Base-by-base conservation (phyloP, 306 rosid genomes). In the Prunus mira region DNA sequence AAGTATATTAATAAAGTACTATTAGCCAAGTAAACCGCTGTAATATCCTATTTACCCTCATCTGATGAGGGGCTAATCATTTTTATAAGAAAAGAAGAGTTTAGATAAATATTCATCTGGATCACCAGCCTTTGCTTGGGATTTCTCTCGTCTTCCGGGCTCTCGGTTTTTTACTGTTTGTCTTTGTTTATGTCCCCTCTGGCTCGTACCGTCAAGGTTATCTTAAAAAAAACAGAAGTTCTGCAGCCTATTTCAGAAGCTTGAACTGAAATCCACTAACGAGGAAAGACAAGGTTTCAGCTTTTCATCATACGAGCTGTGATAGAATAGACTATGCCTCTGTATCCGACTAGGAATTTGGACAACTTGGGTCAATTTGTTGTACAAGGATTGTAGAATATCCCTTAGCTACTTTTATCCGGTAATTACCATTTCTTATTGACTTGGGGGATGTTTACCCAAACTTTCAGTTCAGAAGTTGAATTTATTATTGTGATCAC, bases 251-350 rank as follows among this genome's bases (percentile, higher is more conserved):
- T 30, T 30, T 30, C 34, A 30, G 34, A 30, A 30, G 34, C 96
- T 95, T 43, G 99, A 92, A 86, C 82, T 95, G 82, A 92, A 90
- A 84, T 88, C 96, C 41, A 89, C 96, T 6, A 92, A 92, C 41
- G 96, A 92, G 80, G 97, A 89, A 68, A 87, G 97, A 83, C 80
- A 71, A 2, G 97, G 97, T 77, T 92, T 90, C 93, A 90, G 96
- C 67, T 95, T 89, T 79, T 90, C 97, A 32, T 92, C 97, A 8
- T 92, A 95, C 27, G 96, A 89, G 81, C 76, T 95, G 76, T 97
- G 77, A 57, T 95, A 82, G 84, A 69, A 58, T 47, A 68, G 25
- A 67, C 9, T 43, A 72, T 54, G 12, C 28, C 67, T 14, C 0
- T 15, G 49, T 4, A n/a, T 54, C 18, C 34, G 69, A 25, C 34